Base-by-base conservation (phyloP, 2,329 filamentous ascomycete genomes). In the Cladosporium sp. region DNA sequence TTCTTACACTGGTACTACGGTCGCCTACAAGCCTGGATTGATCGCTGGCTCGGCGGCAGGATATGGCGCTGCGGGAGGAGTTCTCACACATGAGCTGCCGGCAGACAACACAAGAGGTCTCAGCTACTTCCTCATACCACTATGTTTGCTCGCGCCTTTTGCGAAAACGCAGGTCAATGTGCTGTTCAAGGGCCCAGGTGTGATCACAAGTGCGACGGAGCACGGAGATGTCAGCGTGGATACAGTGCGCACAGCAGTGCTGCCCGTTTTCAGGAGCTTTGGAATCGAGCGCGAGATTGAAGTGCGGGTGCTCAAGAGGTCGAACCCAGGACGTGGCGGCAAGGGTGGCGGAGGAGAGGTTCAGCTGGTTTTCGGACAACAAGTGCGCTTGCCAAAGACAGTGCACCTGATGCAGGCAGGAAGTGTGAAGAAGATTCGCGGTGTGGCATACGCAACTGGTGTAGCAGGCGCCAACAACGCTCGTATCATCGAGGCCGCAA, bases 391-490 rank as follows among this genome's bases (percentile, higher is more conserved):
- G 60, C 95, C 95, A 13, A 97, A 96, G 82, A 99, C 95, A 43
- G 82, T 99, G 76, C 95, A 99, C 78, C 80, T 97, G 64, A 85
- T 96, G 71, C 91, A 87, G 68, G 88, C 93, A 0, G 95, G 95
- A 8, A 85, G 91, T 64, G 90, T 99, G 73, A 94, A 93, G 84
- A 88, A 89, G 71, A 91, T 99, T 70, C 86, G 94, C 65, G 95
- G 95, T 66, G 95, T 99, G 51, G 93, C 95, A 57, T 99, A 98
- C 79, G 91, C 91, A 64, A 93, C 92, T 0, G 95, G 96, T 56
- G 93, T 98, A 0, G 91, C 91, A 13, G 94, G 91, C 0, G 93
- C 90, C 58, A 97, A 97, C 77, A 99, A 98, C 76, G 91, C 90
- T 68, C 86, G 95, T 69, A 96, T 97, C 91, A 99, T 98, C 74